Base-by-base conservation (phyloP, 176 grass and related monocot genomes). In the Ananas comosus region DNA sequence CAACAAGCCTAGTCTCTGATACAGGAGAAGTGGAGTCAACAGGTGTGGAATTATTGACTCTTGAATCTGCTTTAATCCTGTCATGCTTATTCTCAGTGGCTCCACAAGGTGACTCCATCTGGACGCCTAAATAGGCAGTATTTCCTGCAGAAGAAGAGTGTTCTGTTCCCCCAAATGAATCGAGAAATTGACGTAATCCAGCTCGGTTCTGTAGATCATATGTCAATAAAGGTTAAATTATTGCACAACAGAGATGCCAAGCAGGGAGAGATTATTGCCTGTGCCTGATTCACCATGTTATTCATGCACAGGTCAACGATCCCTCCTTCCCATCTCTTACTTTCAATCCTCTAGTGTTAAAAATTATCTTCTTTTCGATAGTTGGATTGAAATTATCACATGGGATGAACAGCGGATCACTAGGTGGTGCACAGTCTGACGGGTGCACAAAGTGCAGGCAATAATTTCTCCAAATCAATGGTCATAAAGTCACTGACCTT, bases 81-180 rank as follows among this genome's bases (percentile, higher is more conserved):
- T 91, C 82, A 53, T 81, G 80, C 52, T 79, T 88, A 63, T 33
- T 80, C 10, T 82, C 80, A 72, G 70, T 88, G 66, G 63, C 50
- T 1, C 16, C 84, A 81, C 51, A 71, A 27, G 64, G 71, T 52
- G 78, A 71, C 47, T 91, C 88, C 13, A 84, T 74, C 53, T 79
- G 69, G 68, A 50, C 78, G 51, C 65, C 19, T 73, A 67, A 73
- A 48, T 77, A 69, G 51, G 64, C 25, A 18, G 73, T 29, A 51
- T 69, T 78, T 66, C 79, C 49, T 63, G 17, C 78, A 64, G 69
- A 33, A 51, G 78, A 83, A 48, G 74, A 75, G 75, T 96, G 81
- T 63, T 96, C 92, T 3, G 76, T 56, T 75, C 79, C 74, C 69
- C 83, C 81, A 85, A 96, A 92, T 64, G 86, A 96, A 72, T 96